Evolutionary conservation across 129 eudicot species (phyloP), one percentile per base, ranked within the genome.

Genomic region (Deinandra increscens): DNA sequence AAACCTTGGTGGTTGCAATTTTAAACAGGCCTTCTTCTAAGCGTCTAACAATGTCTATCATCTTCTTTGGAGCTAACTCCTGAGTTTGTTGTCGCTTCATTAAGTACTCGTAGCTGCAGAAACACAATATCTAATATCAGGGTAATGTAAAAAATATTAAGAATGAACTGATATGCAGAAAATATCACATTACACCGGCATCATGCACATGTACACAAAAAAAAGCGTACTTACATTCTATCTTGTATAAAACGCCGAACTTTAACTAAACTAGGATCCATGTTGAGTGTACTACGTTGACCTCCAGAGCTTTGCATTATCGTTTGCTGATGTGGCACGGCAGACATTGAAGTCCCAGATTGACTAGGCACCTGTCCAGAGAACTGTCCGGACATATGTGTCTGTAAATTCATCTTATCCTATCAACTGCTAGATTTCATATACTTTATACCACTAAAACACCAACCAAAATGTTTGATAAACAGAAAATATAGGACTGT

Each of bases 11-110:
- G 46, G 75, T 11, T 74, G 97, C 92, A 74, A 66, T 70, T 72
- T 67, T 94, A 67, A 78, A 90, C 26, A 94, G 74, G 72, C 87
- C 88, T 60, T 94, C 97, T 65, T 94, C 99, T 72, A 94, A 68
- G 54, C 95, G 92, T 70, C 64, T 87, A 41, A 82, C 91, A 59
- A 94, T 45, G 46, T 87, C 99, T 23, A 64, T 14, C 71, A 89
- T 62, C 83, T 71, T 94, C 83, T 58, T 81, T 56, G 60, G 41
- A 43, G 86, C 69, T 60, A 71, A 39, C 14, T 78, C 93, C 20
- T 60, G 84, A 48, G 79, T 49, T 19, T 78, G 84, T 33, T 76
- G 76, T 55, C 87, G 86, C 77, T 60, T 72, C 85, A 81, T 72
- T 36, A 89, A 73, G 60, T 37, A 87, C 1, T 78, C 88, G 29